Base-by-base conservation (phyloP, 225 moss, liverwort and hornwort genomes). In the Marchantia polymorpha region DNA sequence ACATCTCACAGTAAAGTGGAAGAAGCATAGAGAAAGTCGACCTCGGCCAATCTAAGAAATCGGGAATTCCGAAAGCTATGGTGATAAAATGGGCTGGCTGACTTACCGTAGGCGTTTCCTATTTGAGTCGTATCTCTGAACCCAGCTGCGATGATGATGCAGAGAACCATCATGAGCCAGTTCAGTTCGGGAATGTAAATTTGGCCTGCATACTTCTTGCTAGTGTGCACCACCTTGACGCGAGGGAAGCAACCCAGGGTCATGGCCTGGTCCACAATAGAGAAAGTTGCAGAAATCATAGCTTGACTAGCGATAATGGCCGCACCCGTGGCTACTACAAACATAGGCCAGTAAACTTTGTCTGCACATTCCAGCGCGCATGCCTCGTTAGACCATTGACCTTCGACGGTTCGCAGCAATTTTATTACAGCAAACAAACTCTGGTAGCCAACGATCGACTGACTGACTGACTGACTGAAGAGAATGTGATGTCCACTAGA, bases 241-340 rank as follows among this genome's bases (percentile, higher is more conserved):
- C 85, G 87, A 7, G 95, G 95, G 80, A 95, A 95, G 79, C 95
- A 95, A 20, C 92, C 91, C 81, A 95, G 67, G 12, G 83, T 82
- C 83, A 95, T 95, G 1, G 93, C 90, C 84, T 93, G 95, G 17
- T 88, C 85, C 26, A 95, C 77, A 52, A 95, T 93, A 77, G 89
- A 92, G 79, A 82, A 93, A 27, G 91, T 91, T 17, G 91, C 93
- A 10, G 92, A 92, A 49, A 95, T 93, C 93, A 95, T 93, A 52
- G 95, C 95, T 77, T 95, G 95, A 78, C 95, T 95, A 23, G 95
- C 95, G 77, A 95, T 95, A 12, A 95, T 81, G 27, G 95, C 92
- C 29, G 93, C 92, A 64, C 77, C 87, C 0, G 93, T 95, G 8
- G 93, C 92, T 26, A 95, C 85, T 8, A 58, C 87, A 50, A 95